A percentile compares a stretch with the other conserved stretches of the same genome.
phyloP scores from a whole-genome alignment of 371 early-diverging fungal genomes.

The Mucor sp. region DNA sequence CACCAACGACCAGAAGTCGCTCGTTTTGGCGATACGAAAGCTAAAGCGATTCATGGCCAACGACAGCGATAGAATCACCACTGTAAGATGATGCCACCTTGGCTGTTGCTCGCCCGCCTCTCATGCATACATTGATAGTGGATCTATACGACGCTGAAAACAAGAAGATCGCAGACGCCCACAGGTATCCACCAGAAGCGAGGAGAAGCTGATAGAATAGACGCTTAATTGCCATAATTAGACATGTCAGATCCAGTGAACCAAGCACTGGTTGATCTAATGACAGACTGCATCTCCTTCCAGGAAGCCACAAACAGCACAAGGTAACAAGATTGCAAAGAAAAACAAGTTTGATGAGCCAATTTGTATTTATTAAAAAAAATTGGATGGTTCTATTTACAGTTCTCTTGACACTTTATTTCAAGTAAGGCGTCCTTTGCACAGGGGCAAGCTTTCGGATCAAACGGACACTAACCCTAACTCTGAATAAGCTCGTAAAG shows the following conservation, averaged over 20 bases:
- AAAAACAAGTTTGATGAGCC: not conserved
- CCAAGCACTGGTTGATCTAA: slow-evolving; percentile 29
- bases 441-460: not conserved
- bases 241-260: slow-evolving; percentile 33
- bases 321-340: slow-evolving; percentile 21
- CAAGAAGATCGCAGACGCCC: slow-evolving; percentile 9
- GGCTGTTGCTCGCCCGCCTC: not conserved
- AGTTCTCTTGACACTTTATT: slow-evolving; percentile 20
- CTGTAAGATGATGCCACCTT: not conserved
- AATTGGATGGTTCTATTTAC: not conserved
- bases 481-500: slow-evolving; percentile 5
- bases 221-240: slow-evolving; percentile 4
- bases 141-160: slow-evolving; percentile 16
- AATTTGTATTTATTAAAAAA: slow-evolving; percentile 5
- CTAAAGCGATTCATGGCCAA: slow-evolving; percentile 20
- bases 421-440: slow-evolving; percentile 11
- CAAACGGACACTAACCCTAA: slow-evolving; percentile 1
- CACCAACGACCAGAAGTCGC: slow-evolving; percentile 16
- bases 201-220: not conserved
- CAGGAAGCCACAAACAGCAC: slow-evolving; percentile 30
- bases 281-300: slow-evolving; percentile 34
- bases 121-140: slow-evolving; percentile 11
- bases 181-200: not conserved
- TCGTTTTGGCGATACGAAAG: slow-evolving; percentile 24
- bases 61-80: not conserved